Percentiles rank a stretch among this genome's conserved stretches.
Evolutionary conservation across 306 rosid species (phyloP).

Genomic region (apple (Malus domestica)): DNA sequence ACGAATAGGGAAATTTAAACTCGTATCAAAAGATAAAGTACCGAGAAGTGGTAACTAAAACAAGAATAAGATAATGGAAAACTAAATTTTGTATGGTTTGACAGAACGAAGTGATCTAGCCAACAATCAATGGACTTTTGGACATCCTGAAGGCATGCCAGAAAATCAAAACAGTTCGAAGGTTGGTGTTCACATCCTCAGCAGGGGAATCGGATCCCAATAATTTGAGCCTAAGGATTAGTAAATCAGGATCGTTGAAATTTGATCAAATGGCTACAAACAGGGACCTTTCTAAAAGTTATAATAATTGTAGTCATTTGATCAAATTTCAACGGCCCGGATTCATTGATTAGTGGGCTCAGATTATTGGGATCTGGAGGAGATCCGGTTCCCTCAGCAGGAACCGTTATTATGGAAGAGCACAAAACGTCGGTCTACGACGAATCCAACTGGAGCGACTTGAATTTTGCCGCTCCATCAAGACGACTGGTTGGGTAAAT

Average conservation of each 20-base stretch:
- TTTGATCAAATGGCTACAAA: no score
- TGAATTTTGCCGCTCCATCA: constrained; percentile 37
- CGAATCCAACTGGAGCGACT: constrained; percentile 67
- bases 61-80: background rate
- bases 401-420: constrained; percentile 42
- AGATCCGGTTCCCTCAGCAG: constrained; percentile 34
- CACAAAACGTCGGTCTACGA: constrained; percentile 21
- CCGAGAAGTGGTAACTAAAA: background rate
- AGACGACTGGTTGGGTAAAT: constrained; percentile 78
- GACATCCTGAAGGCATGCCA: constrained; percentile 61
- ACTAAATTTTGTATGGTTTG: background rate
- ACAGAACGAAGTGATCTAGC: constrained; percentile 80
- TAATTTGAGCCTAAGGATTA: no score
- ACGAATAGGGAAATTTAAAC: background rate
- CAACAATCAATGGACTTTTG: constrained; percentile 50
- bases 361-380: no score
- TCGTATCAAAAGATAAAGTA: background rate
- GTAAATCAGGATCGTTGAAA: no score
- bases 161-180: constrained; percentile 46
- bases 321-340: no score
- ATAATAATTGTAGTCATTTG: no score
- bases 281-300: no score
- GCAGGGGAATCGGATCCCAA: no score
- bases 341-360: no score
- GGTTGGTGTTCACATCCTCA: constrained; percentile 42